A percentile compares a stretch with the other conserved stretches of the same genome.
Conservation (phyloP, 495 filamentous ascomycete genomes). For the Daldinia decipiens region DNA sequence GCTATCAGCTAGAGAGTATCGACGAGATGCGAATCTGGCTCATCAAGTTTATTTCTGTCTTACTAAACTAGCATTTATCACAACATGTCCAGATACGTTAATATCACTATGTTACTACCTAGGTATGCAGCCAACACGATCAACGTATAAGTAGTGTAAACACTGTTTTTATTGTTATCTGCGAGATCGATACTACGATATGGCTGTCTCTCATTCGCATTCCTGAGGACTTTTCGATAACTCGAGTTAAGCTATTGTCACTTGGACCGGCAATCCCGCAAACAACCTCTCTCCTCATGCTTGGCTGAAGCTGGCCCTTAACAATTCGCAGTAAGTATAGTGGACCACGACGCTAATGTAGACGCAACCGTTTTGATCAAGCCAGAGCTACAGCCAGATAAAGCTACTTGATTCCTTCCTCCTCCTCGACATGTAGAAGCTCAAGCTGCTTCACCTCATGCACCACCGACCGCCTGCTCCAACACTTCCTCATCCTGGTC, state of each 20-base stretch:
- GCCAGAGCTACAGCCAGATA: constrained; percentile 30
- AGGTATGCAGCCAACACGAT: background rate
- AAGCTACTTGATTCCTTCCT: constrained; percentile 37
- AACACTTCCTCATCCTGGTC: constrained; percentile 43
- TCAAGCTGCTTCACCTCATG: constrained; percentile 30
- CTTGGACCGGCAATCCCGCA: constrained; percentile 27
- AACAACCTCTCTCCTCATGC: constrained; percentile 20
- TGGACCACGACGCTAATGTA: constrained; percentile 20
- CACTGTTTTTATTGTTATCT: constrained; percentile 36
- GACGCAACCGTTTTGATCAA: constrained; percentile 22
- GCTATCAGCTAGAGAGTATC: background rate
- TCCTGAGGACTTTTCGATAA: constrained; percentile 24
- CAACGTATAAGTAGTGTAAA: constrained; percentile 20
- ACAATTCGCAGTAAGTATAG: constrained; percentile 1
- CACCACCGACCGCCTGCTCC: constrained; percentile 43
- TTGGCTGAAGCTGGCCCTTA: constrained; percentile 16
- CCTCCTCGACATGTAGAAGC: constrained; percentile 33
- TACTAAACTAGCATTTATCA: background rate
- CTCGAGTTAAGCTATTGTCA: constrained; percentile 18
- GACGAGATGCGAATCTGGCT: background rate
- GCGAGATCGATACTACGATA: constrained; percentile 37
- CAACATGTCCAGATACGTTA: background rate
- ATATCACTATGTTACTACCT: background rate
- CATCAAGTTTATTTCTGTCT: background rate
- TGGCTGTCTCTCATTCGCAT: constrained; percentile 31